Base-by-base conservation (phyloP, 2,329 filamentous ascomycete genomes). In the Penicillium glabrum region DNA sequence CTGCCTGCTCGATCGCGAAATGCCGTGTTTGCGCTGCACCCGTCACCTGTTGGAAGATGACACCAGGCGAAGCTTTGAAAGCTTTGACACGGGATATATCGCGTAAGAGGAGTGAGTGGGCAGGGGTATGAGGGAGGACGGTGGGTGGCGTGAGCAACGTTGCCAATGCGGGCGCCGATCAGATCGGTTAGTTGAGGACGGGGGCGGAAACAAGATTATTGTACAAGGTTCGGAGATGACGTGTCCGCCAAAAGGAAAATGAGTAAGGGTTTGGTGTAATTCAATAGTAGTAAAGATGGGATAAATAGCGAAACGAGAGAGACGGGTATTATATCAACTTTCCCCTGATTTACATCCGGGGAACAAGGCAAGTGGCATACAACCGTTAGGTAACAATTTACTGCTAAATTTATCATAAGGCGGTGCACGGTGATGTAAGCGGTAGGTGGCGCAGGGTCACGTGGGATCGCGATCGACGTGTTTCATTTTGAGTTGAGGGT, bases 131-230 rank as follows among this genome's bases (percentile, higher is more conserved):
- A 53, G 50, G 49, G 51, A 53, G 33, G 56, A 61, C 37, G 39
- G 61, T 65, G 62, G 39, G 61, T 65, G 62, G 63, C 62, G 58
- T 61, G 56, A 57, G 57, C 56, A 54, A 60, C 53, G 56, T 55
- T 56, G 54, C 51, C 41, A 51, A 52, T 52, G 46, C 51, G 56
- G 43, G 50, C 44, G 62, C 58, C 63, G 63, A 67, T 67, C 61
- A 54, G 58, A 59, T 57, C 35, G 45, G 54, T 44, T 54, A 54
- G 54, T 35, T 56, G 44, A 46, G 27, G 39, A 29, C 44, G 46
- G 58, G 46, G 56, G 53, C 33, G 41, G 55, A 57, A 63, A 61
- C 62, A 60, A 63, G 58, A 57, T 56, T 57, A 53, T 51, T 57
- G 57, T 57, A 58, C 48, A 56, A 37, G 23, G 19, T 10, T 41